Conservation (phyloP, 2,329 filamentous ascomycete genomes). For the Claviceps pazoutovae region DNA sequence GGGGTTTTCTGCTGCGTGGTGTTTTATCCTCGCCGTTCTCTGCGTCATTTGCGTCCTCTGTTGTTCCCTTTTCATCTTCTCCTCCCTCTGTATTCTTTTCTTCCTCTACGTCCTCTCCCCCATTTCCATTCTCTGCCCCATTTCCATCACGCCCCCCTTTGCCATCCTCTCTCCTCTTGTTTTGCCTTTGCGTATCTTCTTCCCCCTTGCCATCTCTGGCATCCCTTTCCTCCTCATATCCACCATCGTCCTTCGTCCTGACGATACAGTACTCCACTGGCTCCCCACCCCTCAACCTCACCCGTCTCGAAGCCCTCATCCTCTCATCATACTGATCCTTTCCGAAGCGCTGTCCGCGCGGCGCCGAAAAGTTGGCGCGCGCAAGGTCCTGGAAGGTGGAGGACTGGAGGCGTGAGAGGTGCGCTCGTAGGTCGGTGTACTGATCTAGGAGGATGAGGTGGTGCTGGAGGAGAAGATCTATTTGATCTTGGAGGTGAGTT, state of each 20-base stretch:
- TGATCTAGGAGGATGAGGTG: constrained; percentile 54
- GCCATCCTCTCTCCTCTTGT: background rate
- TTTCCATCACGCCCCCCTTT: background rate
- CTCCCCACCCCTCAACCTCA: background rate
- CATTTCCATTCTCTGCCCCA: background rate
- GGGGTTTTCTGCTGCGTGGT: background rate
- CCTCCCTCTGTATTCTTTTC: background rate
- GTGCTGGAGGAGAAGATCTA: constrained; percentile 50
- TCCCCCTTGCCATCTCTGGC: background rate
- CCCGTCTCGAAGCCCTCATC: constrained; percentile 46
- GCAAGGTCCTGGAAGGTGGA: constrained; percentile 47
- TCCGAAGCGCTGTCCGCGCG: constrained; percentile 50
- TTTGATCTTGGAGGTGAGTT: constrained; percentile 18
- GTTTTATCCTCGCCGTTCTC: background rate
- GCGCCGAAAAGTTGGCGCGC: constrained; percentile 62
- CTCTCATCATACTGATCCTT: constrained; percentile 59
- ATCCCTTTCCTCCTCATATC: constrained; percentile 2
- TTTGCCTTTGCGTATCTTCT: background rate
- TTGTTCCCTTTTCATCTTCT: background rate
- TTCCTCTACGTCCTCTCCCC: constrained; percentile 2
- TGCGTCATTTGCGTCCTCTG: background rate
- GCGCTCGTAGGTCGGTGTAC: constrained; percentile 45
- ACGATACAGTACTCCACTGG: background rate
- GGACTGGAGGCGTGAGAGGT: constrained; percentile 40
- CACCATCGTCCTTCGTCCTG: background rate